Evolutionary conservation across 225 moss, liverwort and hornwort genomes (phyloP).

Genomic region (Takakia lepidozioides): DNA sequence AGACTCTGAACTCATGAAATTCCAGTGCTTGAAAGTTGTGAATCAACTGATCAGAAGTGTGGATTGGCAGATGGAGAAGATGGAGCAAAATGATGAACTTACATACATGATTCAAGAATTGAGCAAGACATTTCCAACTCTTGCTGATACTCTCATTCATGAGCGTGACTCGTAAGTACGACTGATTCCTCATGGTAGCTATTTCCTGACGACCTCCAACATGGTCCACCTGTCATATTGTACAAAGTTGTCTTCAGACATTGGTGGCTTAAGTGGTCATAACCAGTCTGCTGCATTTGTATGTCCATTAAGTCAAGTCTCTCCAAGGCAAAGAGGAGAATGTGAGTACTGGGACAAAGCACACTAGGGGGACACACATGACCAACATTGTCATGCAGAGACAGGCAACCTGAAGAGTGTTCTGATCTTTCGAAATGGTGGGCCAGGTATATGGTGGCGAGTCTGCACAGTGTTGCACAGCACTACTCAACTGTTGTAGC

Average conservation of each 20-base stretch:
- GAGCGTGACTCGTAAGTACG: conserved; percentile 84
- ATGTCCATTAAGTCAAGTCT: not conserved
- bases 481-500: conserved; percentile 52
- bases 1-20: no score
- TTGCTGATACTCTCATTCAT: conserved; percentile 53
- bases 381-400: not conserved
- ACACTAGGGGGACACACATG: no score
- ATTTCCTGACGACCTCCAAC: not conserved
- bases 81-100: conserved; percentile 59
- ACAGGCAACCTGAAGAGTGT: not conserved
- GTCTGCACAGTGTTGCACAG: conserved; percentile 44
- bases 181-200: no score
- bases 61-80: conserved; percentile 61
- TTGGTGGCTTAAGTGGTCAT: no score
- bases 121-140: conserved; percentile 55
- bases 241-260: no score
- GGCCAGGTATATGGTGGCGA: conserved; percentile 72
- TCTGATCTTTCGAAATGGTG: not conserved
- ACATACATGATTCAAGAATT: conserved; percentile 58
- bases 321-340: not conserved
- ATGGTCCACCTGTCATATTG: no score
- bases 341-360: not conserved
- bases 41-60: no score
- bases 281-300: not conserved
- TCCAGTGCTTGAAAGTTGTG: no score